phyloP scores from a whole-genome alignment of 306 rosid genomes.

The Ceratonia siliqua region DNA sequence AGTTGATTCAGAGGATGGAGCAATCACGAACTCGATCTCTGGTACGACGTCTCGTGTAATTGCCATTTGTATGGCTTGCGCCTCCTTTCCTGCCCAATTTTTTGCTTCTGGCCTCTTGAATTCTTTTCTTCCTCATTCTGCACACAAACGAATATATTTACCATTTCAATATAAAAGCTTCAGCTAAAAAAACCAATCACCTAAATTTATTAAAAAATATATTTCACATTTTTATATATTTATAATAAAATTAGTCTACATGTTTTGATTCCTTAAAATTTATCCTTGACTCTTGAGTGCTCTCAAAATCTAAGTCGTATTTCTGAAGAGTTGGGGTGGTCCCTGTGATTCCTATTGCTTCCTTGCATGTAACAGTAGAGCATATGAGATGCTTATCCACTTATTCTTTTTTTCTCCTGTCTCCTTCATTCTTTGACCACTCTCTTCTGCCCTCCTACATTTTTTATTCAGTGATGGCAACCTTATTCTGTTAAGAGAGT shows the following conservation, averaged over 20 bases:
- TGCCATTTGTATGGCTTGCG: neutral
- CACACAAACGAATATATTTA: neutral
- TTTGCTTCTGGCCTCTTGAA: neutral
- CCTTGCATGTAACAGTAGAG: neutral
- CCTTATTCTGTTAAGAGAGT: neutral
- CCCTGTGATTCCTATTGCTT: neutral
- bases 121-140: slow-evolving; percentile 2
- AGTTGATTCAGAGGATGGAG: slow-evolving; percentile 8
- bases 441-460: neutral
- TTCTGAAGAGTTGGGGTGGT: too few species aligned
- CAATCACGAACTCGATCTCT: neutral
- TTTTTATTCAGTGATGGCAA: neutral
- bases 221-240: too few species aligned
- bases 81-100: neutral
- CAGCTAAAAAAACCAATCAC: too few species aligned
- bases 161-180: too few species aligned
- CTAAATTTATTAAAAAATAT: too few species aligned
- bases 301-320: neutral
- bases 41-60: neutral
- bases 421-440: neutral
- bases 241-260: too few species aligned
- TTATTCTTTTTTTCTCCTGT: neutral
- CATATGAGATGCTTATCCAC: neutral
- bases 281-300: too few species aligned
- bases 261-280: too few species aligned